Conservation (phyloP, 2,329 filamentous ascomycete species). For the Beauveria sp. region DNA sequence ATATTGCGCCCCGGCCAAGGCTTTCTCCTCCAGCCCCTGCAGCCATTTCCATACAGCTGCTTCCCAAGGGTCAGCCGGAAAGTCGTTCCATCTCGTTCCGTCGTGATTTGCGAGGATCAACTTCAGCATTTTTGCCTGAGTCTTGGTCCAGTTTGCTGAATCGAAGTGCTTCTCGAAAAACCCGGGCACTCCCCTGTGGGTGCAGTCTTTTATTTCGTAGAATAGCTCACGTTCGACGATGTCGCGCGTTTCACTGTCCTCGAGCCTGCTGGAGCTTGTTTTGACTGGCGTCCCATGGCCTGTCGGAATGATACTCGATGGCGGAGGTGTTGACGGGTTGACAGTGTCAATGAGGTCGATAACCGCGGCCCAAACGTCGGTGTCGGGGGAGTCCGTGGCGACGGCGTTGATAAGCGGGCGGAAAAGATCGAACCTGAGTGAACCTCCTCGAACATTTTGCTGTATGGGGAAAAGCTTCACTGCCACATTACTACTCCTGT, state of each 20-base stretch:
- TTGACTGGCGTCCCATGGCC: constrained; percentile 6
- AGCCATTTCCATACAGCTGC: constrained; percentile 7
- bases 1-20: constrained; percentile 5
- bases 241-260: constrained; percentile 9
- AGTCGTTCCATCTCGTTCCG: constrained; percentile 1
- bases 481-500: neutral
- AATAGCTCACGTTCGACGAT: constrained; percentile 10
- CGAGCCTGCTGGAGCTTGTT: constrained; percentile 10
- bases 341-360: constrained; percentile 7
- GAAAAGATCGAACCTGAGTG: neutral
- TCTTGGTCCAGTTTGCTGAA: constrained; percentile 6
- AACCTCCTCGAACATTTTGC: constrained; percentile 1
- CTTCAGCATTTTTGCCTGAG: constrained; percentile 9
- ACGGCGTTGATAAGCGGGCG: constrained; percentile 2
- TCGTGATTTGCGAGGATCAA: constrained; percentile 3
- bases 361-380: constrained; percentile 8
- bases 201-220: constrained; percentile 8
- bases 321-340: constrained; percentile 2
- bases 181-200: constrained; percentile 5
- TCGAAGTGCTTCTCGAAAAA: constrained; percentile 12
- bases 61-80: constrained; percentile 4
- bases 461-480: neutral
- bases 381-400: constrained; percentile 3
- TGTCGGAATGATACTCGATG: constrained; percentile 1
- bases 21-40: neutral